Percentiles rank a stretch among this genome's conserved stretches.
phyloP scores from a whole-genome alignment of 345 rosid genomes.

The Eutrema heterophyllum region DNA sequence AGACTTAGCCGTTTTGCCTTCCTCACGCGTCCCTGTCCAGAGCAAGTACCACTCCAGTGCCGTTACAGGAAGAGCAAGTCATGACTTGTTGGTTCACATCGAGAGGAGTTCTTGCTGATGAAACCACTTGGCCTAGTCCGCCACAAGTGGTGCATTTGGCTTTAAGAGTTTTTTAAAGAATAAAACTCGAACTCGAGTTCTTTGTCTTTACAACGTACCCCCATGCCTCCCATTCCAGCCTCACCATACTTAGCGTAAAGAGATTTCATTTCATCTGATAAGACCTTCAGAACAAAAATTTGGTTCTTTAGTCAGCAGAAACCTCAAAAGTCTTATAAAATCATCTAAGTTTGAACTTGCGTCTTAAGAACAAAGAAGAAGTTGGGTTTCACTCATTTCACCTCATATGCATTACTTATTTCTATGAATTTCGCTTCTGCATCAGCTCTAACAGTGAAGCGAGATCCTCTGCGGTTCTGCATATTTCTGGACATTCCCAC shows the following conservation, averaged over 20 bases:
- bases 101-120: constrained; percentile 79
- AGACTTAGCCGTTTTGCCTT: constrained; percentile 78
- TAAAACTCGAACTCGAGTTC: not conserved
- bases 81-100: constrained; percentile 94
- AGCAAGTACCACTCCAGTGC: constrained; percentile 53
- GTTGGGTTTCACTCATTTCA: constrained; percentile 21
- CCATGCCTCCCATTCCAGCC: constrained; percentile 47
- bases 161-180: not conserved
- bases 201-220: not conserved
- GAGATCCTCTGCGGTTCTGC: constrained; percentile 43
- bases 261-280: constrained; percentile 87
- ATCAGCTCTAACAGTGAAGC: constrained; percentile 70
- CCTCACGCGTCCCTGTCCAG: constrained; percentile 82
- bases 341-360: not conserved
- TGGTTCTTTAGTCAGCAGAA: not conserved
- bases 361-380: not conserved
- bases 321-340: not conserved
- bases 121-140: constrained; percentile 89
- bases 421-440: constrained; percentile 88
- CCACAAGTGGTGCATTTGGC: constrained; percentile 74
- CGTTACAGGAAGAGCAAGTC: constrained; percentile 76
- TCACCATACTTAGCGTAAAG: constrained; percentile 82
- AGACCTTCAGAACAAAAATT: constrained; percentile 19
- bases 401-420: constrained; percentile 97
- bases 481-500: constrained; percentile 40